Base-by-base conservation (phyloP, 2,329 filamentous ascomycete species). In the Apiospora koreana region DNA sequence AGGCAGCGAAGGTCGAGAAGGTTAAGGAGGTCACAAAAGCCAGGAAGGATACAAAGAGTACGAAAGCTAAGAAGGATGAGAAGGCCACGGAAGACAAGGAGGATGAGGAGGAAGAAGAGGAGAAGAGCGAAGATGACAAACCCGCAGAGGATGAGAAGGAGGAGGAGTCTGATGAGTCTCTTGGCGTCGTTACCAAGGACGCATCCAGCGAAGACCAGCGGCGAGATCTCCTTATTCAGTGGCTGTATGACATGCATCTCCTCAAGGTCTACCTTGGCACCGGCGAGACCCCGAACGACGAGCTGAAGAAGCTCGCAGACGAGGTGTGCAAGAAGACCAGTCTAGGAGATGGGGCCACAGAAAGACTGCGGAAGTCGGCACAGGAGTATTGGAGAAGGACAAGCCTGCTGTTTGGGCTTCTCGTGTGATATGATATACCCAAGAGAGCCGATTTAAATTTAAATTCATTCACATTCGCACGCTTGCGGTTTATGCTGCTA, bases 331-430 rank as follows among this genome's bases (percentile, higher is more conserved):
- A 81, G 46, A 84, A 81, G 50, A 82, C 83, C 1, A 86, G 84
- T 2, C 76, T 91, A 8, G 86, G 86, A 0, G 78, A 86, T 4
- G 84, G 86, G 38, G 80, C 84, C 14, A 82, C 82, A 21, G 80
- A 86, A 62, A 88, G 88, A 72, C 80, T 97, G 46, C 80, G 78
- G 74, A 92, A 91, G 80, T 83, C 86, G 21, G 89, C 93, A 7
- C 84, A 86, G 64, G 93, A 95, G 68, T 97, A 96, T 80, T 96
- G 93, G 90, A 93, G 92, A 83, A 89, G 92, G 76, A 96, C 93
- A 14, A 91, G 88, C 79, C 81, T 98, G 73, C 80, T 98, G 35
- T 97, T 98, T 81, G 94, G 93, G 2, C 82, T 97, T 70, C 81
- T 98, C 73, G 86, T 85, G 74, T 86, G 73, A 79, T 74, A 75